Evolutionary conservation across 257 asterid genomes (phyloP), one percentile per base, ranked within the genome.

Genomic region (Solanum chmielewskii): DNA sequence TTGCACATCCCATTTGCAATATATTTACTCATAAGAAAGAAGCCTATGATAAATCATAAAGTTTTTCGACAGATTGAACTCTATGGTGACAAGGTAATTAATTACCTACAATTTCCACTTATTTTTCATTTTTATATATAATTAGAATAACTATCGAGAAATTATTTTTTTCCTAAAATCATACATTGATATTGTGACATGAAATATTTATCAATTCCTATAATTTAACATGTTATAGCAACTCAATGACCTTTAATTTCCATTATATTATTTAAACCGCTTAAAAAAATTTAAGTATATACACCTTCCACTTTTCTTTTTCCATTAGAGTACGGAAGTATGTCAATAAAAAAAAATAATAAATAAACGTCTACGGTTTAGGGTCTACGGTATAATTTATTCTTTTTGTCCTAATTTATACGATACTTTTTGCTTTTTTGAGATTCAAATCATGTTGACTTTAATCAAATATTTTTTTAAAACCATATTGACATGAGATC

Each of bases 81-180:
- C 14, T 84, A 74, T 11, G 86, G 87, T 21, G 88, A 88, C 73
- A 84, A 88, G 90, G 90, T 71, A 69, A 62, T 80, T n/a, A n/a
- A 21, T 3, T 7, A 29, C 5, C 1, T 7, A 29, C 5, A n/a
- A 20, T 5, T 49, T 12, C 80, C 16, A 35, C 14, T 35, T 0
- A 39, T 39, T 39, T 39, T 39, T 39, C 11, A 39, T 39, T 39
- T 1, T 7, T 41, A 8, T 41, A 9, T 41, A 41, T 41, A 41
- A 37, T 35, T 35, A 4, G 39, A 39, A 5, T 49, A 49, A 15
- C 6, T 2, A 52, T 52, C n/a, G 7, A 52, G 62, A 7, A 52
- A 52, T 52, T 52, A 52, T 6, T 52, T 52, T 52, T 52, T 4
- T 52, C 62, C n/a, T 6, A 52, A 52, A 52, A 16, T 6, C 62